phyloP scores from a whole-genome alignment of 208 protist species.

The Trypanosoma boissoni region DNA sequence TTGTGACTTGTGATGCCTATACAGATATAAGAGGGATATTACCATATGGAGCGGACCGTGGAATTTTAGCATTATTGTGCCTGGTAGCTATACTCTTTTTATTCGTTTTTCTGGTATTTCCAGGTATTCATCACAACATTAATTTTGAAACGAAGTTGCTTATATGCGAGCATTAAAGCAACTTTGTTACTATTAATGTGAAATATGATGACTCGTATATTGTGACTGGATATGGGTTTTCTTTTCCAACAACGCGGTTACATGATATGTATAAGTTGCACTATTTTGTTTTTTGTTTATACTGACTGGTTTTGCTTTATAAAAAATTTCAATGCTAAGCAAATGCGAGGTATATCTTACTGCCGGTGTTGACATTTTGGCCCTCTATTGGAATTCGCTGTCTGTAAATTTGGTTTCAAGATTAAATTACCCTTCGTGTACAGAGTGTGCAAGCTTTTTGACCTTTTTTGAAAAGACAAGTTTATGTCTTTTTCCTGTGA shows the following conservation, averaged over 20 bases:
- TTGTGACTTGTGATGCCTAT: slow-evolving; percentile 50
- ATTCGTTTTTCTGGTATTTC: slow-evolving; percentile 20
- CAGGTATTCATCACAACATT: slow-evolving; percentile 15
- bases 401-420: slow-evolving; percentile 47
- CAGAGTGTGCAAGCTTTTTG: slow-evolving; percentile 64
- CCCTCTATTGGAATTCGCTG: slow-evolving; percentile 73
- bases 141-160: slow-evolving; percentile 18
- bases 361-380: slow-evolving; percentile 75
- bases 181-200: slow-evolving; percentile 59
- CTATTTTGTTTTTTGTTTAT: slow-evolving; percentile 62
- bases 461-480: not conserved
- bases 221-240: slow-evolving; percentile 55
- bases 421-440: slow-evolving; percentile 61
- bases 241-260: slow-evolving; percentile 65
- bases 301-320: slow-evolving; percentile 85
- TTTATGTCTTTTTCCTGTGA: slow-evolving; percentile 53
- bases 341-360: slow-evolving; percentile 49
- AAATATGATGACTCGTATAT: slow-evolving; percentile 63
- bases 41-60: slow-evolving; percentile 38
- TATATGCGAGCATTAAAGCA: slow-evolving; percentile 39
- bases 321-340: slow-evolving; percentile 46
- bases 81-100: slow-evolving; percentile 20
- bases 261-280: slow-evolving; percentile 47
- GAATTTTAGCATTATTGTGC: slow-evolving; percentile 45
- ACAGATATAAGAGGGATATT: slow-evolving; percentile 30